phyloP scores from a whole-genome alignment of 1,139 yeast genomes.

The Geotrichum europaeum region DNA sequence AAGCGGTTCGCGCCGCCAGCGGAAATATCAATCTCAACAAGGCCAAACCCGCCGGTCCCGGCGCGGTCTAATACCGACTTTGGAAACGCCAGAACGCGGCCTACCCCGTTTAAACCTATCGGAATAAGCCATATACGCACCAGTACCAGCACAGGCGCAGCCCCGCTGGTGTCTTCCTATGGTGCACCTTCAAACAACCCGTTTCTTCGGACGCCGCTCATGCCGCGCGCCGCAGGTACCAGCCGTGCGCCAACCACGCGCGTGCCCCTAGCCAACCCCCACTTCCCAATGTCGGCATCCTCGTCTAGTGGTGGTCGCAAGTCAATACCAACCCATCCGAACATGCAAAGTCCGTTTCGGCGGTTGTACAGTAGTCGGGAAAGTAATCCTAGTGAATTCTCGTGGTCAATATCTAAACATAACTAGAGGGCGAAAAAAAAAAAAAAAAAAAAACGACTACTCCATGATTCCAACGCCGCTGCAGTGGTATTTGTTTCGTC shows the following conservation, averaged over 20 bases:
- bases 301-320: neutral
- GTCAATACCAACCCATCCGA: slow-evolving; percentile 8
- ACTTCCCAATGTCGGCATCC: neutral
- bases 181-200: neutral
- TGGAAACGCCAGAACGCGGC: neutral
- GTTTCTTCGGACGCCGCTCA: neutral
- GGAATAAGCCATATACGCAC: neutral
- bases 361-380: slow-evolving; percentile 13
- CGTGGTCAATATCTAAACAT: neutral
- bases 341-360: slow-evolving; percentile 15
- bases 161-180: neutral
- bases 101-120: neutral
- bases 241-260: neutral
- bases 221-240: neutral
- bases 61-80: neutral
- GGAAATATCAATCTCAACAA: neutral
- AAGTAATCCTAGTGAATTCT: neutral
- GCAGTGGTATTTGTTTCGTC: neutral
- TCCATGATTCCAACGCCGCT: neutral
- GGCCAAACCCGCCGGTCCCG: neutral
- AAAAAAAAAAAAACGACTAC: neutral
- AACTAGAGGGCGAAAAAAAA: neutral
- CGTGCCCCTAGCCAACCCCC: neutral
- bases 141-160: neutral
- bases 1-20: neutral